A percentile compares a stretch with the other conserved stretches of the same genome.
phyloP scores from a whole-genome alignment of 192 early-diverging fungal species.

The Funneliformis geosporum region DNA sequence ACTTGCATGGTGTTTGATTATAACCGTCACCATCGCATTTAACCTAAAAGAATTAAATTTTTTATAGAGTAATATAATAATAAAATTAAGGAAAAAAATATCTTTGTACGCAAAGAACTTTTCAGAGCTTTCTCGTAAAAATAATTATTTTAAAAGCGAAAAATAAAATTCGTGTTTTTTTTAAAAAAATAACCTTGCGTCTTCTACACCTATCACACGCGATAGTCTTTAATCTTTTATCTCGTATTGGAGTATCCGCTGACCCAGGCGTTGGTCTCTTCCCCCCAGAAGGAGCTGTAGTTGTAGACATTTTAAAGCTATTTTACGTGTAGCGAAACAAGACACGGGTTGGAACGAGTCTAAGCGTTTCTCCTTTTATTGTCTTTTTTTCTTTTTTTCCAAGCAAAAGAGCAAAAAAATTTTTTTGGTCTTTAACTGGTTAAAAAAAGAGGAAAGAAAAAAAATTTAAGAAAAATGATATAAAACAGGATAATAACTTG shows the following conservation, averaged over 20 bases:
- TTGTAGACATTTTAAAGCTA: background rate
- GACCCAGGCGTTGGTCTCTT: constrained; percentile 13
- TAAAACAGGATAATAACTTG: too few species aligned
- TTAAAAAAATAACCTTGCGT: constrained; percentile 6
- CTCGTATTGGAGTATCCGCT: background rate
- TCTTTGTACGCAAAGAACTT: background rate
- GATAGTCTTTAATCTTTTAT: constrained; percentile 30
- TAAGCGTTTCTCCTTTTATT: background rate
- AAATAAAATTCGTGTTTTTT: background rate
- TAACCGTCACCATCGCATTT: constrained; percentile 32
- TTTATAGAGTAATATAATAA: background rate
- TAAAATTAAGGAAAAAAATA: background rate
- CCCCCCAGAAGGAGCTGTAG: background rate
- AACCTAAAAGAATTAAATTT: constrained; percentile 4
- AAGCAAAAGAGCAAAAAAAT: too few species aligned
- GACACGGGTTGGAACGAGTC: background rate
- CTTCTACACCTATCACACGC: constrained; percentile 30
- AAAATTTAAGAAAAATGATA: too few species aligned
- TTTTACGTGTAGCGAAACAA: background rate
- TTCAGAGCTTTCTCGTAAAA: background rate
- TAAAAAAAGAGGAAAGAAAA: too few species aligned
- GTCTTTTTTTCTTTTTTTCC: background rate
- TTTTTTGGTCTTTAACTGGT: too few species aligned
- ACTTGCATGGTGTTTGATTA: constrained; percentile 19
- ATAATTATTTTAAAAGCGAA: background rate